Percentiles rank a stretch among this genome's conserved stretches.
Evolutionary conservation across 805 yeast genomes (phyloP).

Genomic region (Candida maris): DNA sequence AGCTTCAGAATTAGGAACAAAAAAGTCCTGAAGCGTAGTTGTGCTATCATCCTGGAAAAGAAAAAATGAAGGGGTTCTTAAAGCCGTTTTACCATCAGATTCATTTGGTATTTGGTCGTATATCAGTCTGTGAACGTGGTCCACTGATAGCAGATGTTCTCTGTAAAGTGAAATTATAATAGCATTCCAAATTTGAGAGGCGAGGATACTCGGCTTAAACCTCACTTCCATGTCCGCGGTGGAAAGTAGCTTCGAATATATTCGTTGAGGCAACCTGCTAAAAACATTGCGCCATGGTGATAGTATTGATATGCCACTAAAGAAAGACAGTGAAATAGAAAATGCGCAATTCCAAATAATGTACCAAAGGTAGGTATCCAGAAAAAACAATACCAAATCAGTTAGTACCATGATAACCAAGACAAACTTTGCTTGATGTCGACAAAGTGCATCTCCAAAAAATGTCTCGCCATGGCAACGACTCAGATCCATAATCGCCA

Average conservation of each 20-base stretch:
- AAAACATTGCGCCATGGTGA: conserved; percentile 59
- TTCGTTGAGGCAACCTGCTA: conserved; percentile 48
- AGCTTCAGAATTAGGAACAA: conserved; percentile 45
- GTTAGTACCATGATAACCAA: conserved; percentile 40
- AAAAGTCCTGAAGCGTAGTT: conserved; percentile 36
- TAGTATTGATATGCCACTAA: conserved; percentile 50
- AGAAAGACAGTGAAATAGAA: conserved; percentile 46
- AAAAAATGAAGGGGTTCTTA: conserved; percentile 45
- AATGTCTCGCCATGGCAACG: conserved; percentile 42
- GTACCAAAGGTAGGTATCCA: conserved; percentile 58
- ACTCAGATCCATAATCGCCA: conserved; percentile 40
- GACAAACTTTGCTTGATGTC: conserved; percentile 39
- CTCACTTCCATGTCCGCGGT: conserved; percentile 43
- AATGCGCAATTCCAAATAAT: conserved; percentile 52
- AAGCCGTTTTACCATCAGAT: conserved; percentile 34
- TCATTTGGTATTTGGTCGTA: conserved; percentile 49
- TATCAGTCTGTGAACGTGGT: conserved; percentile 38
- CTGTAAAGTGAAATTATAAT: conserved; percentile 51
- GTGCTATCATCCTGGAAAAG: conserved; percentile 45
- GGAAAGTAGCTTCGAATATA: conserved; percentile 44
- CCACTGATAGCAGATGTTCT: conserved; percentile 49
- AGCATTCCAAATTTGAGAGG: conserved; percentile 54
- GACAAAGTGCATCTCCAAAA: conserved; percentile 41
- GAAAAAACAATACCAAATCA: conserved; percentile 47
- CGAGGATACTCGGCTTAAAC: conserved; percentile 36